These are phyloP conservation scores for Leccinum fallax DNA, from an alignment of 1,284 basidiomycete genomes.

Conservation along the genomic window DNA sequence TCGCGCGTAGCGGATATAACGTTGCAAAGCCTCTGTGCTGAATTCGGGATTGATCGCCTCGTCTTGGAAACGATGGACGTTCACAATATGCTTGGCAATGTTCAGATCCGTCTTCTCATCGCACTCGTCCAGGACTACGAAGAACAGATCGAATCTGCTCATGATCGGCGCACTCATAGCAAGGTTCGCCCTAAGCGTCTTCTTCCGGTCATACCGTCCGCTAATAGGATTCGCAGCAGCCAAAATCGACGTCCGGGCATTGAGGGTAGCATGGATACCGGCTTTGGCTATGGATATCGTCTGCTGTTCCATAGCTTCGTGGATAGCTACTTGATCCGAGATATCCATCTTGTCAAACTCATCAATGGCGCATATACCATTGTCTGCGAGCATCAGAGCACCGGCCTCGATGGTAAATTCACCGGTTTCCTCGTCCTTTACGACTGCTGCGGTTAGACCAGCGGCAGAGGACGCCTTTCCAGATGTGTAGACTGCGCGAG, in stretches of 20 bases:
- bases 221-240: slow-evolving; percentile 98
- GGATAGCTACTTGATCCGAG: slow-evolving; percentile 97
- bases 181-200: slow-evolving; percentile 91
- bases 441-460: slow-evolving; percentile 97
- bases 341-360: slow-evolving; percentile 99
- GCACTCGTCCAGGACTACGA: slow-evolving; percentile 98
- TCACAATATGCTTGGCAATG: slow-evolving; percentile 97
- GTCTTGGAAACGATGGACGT: slow-evolving; percentile 95
- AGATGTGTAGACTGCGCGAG: slow-evolving; percentile 97
- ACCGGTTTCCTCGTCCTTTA: slow-evolving; percentile 98
- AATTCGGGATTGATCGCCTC: slow-evolving; percentile 96
- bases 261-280: slow-evolving; percentile 97
- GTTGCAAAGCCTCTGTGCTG: slow-evolving; percentile 93
- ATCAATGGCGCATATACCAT: slow-evolving; percentile 99
- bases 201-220: slow-evolving; percentile 96
- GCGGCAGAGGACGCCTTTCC: slow-evolving; percentile 99
- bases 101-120: slow-evolving; percentile 92
- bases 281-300: slow-evolving; percentile 99
- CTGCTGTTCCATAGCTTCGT: slow-evolving; percentile 99
- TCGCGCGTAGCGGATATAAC: slow-evolving; percentile 95
- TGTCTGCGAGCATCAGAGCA: slow-evolving; percentile 98
- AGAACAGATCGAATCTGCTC: slow-evolving; percentile 99
- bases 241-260: slow-evolving; percentile 96
- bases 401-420: slow-evolving; percentile 99
- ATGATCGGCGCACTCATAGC: slow-evolving; percentile 99